Evolutionary conservation across 1,139 yeast genomes (phyloP), one percentile per base, ranked within the genome.

Genomic region (Chernovozyma aurita): DNA sequence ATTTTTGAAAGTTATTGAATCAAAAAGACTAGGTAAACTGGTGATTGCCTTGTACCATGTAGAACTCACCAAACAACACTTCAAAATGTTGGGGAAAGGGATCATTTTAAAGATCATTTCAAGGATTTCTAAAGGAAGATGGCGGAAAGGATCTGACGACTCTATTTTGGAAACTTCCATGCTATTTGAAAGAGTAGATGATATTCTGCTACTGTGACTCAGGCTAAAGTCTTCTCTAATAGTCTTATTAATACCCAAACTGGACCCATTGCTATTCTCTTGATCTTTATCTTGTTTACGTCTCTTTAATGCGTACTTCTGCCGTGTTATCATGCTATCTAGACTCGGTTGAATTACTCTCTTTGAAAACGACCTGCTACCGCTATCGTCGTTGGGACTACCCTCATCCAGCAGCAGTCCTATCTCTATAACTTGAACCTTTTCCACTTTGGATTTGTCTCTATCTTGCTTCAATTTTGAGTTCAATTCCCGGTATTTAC

Each of bases 21-120:
- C 32, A 40, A 61, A 68, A 18, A 69, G 43, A 7, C 45, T 28
- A 1, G 67, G 65, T 3, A 68, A 42, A 2, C 39, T 35, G 2
- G 50, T 49, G 11, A 69, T 49, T 1, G 47, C 36, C 3, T 35
- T 24, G 41, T 64, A 59, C 75, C 75, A 69, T 6, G 26, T 30
- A 40, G 51, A 57, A 32, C 58, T 50, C 14, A 68, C 73, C 24
- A 53, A 37, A 40, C 57, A 70, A 34, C 65, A 61, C 3, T 39
- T 28, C 3, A 64, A 46, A 1, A 63, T 28, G 3, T 43, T 35
- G 17, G 40, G 48, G 15, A 58, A 38, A 0, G 58, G 43, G 4
- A 67, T 32, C 9, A 46, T 34, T 6, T 33, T 15, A 39, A 67
- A 66, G 1, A 69, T 51, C 2, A 41, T 5, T 13, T 53, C 57